These are phyloP conservation scores for Cryptosporidium sp. DNA, from an alignment of 169 alveolate species.

Conservation along the genomic window DNA sequence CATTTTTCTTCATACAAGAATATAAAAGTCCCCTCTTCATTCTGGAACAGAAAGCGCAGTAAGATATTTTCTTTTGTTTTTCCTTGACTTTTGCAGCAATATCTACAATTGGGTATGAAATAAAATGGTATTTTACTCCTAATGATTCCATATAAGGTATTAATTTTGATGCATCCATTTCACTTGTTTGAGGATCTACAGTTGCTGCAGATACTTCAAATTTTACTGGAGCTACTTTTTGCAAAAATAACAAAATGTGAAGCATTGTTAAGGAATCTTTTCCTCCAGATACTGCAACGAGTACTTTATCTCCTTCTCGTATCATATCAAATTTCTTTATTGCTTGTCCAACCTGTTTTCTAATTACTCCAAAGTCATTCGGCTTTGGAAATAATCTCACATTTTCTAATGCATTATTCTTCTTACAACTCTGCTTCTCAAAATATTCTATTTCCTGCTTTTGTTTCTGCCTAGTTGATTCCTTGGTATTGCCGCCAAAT, in stretches of 20 bases:
- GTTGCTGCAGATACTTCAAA: conserved; percentile 91
- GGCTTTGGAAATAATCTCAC: conserved; percentile 35
- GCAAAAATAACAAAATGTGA: conserved; percentile 84
- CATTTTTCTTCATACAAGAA: conserved; percentile 90
- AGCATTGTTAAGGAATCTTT: conserved; percentile 93
- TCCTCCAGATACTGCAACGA: conserved; percentile 95
- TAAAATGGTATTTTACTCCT: conserved; percentile 90
- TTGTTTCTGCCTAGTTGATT: not conserved
- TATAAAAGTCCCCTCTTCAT: conserved; percentile 94
- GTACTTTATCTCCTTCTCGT: conserved; percentile 89
- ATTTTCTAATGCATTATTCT: not conserved
- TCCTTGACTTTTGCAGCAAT: conserved; percentile 87
- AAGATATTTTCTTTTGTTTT: conserved; percentile 82
- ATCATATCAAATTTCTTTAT: conserved; percentile 91
- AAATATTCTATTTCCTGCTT: not conserved
- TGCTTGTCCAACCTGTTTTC: conserved; percentile 88
- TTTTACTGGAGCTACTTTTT: conserved; percentile 85
- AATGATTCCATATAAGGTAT: conserved; percentile 82
- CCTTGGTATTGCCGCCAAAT: not conserved
- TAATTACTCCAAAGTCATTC: conserved; percentile 75
- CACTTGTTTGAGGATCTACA: conserved; percentile 93
- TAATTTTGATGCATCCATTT: conserved; percentile 91
- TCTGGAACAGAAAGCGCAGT: conserved; percentile 94
- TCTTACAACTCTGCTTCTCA: not conserved
- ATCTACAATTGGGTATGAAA: conserved; percentile 89